phyloP scores from a whole-genome alignment of 805 yeast genomes.

The Jamesozyma hellenica region DNA sequence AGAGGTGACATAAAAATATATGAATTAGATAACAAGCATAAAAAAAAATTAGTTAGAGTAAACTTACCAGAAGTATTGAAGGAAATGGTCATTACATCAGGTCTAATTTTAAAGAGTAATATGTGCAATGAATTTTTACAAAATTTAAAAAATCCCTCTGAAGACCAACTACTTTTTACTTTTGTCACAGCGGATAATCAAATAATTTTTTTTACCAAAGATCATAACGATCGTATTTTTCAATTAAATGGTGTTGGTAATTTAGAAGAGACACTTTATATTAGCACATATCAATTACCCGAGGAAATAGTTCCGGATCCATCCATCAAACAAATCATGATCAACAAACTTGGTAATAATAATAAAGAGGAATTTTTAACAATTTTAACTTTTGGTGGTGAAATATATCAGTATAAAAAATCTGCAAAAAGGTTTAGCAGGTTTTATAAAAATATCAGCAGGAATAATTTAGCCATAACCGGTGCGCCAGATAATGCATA shows the following conservation, averaged over 20 bases:
- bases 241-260: slow-evolving; percentile 32
- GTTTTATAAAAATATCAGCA: slow-evolving; percentile 12
- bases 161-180: slow-evolving; percentile 39
- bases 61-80: slow-evolving; percentile 30
- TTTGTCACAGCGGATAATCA: slow-evolving; percentile 72
- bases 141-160: slow-evolving; percentile 15
- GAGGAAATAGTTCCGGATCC: slow-evolving; percentile 54
- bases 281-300: slow-evolving; percentile 28
- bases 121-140: slow-evolving; percentile 35
- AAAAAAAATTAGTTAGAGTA: slow-evolving; percentile 29
- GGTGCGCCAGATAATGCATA: slow-evolving; percentile 79
- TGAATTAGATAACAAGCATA: slow-evolving; percentile 33
- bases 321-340: slow-evolving; percentile 56
- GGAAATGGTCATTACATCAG: slow-evolving; percentile 55
- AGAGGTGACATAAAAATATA: slow-evolving; percentile 62
- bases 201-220: slow-evolving; percentile 50
- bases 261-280: slow-evolving; percentile 32
- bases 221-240: slow-evolving; percentile 34
- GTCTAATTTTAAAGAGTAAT: slow-evolving; percentile 47
- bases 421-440: slow-evolving; percentile 22
- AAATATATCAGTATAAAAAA: slow-evolving; percentile 55
- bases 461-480: slow-evolving; percentile 39
- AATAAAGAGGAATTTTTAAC: slow-evolving; percentile 54
- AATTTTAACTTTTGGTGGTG: slow-evolving; percentile 73
- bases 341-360: slow-evolving; percentile 55